These are phyloP conservation scores for Cornus kousa DNA, from an alignment of 148 eudicot genomes.

Conservation along the genomic window DNA sequence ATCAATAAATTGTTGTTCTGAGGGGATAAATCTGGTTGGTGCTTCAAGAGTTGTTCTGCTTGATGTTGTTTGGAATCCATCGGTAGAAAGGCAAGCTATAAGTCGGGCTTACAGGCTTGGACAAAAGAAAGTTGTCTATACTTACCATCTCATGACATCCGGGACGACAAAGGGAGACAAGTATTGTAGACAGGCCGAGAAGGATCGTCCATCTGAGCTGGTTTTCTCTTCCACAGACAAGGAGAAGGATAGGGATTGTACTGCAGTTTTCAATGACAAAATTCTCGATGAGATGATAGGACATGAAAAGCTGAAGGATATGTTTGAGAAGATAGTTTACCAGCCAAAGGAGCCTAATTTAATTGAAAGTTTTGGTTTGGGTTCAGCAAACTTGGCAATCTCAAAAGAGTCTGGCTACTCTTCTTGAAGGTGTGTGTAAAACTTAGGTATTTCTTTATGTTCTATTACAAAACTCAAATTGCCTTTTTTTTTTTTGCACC, in stretches of 20 bases:
- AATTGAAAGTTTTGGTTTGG: constrained; percentile 25
- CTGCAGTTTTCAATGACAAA: constrained; percentile 31
- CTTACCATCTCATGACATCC: constrained; percentile 46
- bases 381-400: background rate
- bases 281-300: constrained; percentile 39
- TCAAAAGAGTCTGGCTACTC: background rate
- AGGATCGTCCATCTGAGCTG: constrained; percentile 42
- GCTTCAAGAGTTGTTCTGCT: constrained; percentile 73
- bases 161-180: constrained; percentile 38
- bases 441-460: background rate
- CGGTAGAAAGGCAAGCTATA: constrained; percentile 69
- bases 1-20: constrained; percentile 56
- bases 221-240: constrained; percentile 31
- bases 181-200: constrained; percentile 30
- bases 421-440: background rate
- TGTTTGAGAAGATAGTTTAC: constrained; percentile 40
- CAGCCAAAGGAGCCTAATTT: constrained; percentile 32
- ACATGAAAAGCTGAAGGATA: constrained; percentile 22
- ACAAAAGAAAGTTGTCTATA: constrained; percentile 48
- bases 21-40: constrained; percentile 65
- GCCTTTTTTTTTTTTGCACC: background rate
- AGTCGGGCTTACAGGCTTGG: constrained; percentile 67
- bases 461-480: background rate
- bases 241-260: constrained; percentile 9
- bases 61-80: constrained; percentile 68